Conservation (phyloP, 176 grass and related monocot genomes). For the Eleusine indica region DNA sequence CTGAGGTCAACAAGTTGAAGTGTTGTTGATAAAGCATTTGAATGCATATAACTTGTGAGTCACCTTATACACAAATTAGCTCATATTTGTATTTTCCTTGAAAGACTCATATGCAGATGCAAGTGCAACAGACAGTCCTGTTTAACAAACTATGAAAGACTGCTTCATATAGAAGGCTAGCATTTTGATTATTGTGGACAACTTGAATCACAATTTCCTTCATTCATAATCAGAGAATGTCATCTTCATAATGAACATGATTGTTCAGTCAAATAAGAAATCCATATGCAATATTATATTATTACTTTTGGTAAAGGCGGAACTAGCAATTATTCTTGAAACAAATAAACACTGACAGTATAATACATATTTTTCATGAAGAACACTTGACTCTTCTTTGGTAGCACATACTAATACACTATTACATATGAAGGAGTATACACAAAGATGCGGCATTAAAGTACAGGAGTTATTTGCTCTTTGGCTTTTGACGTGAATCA, state of each 20-base stretch:
- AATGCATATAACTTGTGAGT: neutral
- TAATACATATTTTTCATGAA: conserved; percentile 22
- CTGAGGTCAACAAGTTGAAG: conserved; percentile 47
- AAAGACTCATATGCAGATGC: neutral
- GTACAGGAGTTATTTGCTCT: neutral
- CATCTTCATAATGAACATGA: neutral
- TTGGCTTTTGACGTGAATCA: conserved; percentile 5
- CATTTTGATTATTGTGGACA: neutral
- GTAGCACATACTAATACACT: neutral
- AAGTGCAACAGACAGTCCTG: neutral
- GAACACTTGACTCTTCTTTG: conserved; percentile 5
- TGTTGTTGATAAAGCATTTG: conserved; percentile 12
- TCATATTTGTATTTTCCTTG: conserved; percentile 10
- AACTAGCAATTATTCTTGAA: conserved; percentile 38
- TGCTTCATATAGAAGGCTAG: neutral
- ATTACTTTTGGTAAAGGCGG: conserved; percentile 12
- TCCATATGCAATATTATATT: neutral
- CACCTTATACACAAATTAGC: conserved; percentile 24
- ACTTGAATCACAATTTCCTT: neutral
- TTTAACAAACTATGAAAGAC: conserved; percentile 15
- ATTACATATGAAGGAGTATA: conserved; percentile 15
- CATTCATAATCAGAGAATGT: neutral
- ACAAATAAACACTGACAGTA: conserved; percentile 19
- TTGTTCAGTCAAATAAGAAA: conserved; percentile 25
- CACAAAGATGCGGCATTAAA: neutral